A percentile compares a stretch with the other conserved stretches of the same genome.
These are phyloP conservation scores for Cornus kousa DNA, from an alignment of 148 eudicot genomes.

Conservation along the genomic window DNA sequence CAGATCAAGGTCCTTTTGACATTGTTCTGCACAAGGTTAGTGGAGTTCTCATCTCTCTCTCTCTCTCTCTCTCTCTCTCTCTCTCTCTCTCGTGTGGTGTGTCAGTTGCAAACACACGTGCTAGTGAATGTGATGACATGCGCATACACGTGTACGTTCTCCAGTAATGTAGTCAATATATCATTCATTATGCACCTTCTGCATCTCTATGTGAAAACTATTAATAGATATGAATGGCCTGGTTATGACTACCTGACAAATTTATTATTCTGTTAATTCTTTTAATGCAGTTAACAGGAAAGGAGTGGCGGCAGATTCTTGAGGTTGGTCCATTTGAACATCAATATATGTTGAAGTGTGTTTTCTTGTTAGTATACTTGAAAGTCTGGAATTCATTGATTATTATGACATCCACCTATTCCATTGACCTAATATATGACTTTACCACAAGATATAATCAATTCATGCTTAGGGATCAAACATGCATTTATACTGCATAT, in stretches of 20 bases:
- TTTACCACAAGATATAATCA: neutral
- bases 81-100: neutral
- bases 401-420: too few species aligned
- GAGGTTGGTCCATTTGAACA: slow-evolving; percentile 43
- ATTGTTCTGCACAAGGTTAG: slow-evolving; percentile 67
- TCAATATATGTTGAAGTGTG: neutral
- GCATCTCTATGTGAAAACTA: too few species aligned
- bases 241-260: too few species aligned
- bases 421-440: too few species aligned
- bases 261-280: neutral
- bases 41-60: neutral
- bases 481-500: neutral
- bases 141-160: too few species aligned
- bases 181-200: too few species aligned
- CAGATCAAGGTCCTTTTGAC: slow-evolving; percentile 78
- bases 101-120: too few species aligned
- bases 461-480: slow-evolving; percentile 1
- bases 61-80: neutral
- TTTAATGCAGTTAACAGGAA: slow-evolving; percentile 42
- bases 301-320: slow-evolving; percentile 62
- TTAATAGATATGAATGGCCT: too few species aligned
- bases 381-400: too few species aligned
- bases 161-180: too few species aligned
- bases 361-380: too few species aligned
- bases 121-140: too few species aligned